Evolutionary conservation across 768 basidiomycete species (phyloP), one percentile per base, ranked within the genome.

Genomic region (Punctularia strigosozonata): DNA sequence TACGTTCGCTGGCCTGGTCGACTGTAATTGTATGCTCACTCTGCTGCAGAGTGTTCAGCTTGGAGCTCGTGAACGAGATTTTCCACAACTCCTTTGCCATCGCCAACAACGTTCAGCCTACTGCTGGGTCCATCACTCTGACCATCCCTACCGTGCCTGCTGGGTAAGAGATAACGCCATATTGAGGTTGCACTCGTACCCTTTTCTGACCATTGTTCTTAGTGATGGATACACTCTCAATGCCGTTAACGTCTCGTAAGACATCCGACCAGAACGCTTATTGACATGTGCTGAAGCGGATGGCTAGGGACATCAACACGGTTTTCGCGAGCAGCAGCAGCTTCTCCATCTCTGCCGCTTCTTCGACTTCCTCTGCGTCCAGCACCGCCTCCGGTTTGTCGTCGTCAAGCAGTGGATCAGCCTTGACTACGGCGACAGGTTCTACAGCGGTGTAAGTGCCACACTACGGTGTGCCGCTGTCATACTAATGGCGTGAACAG

Each of bases 81-180:
- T 81, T 80, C 66, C 60, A 78, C 58, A 56, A 72, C 40, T 39
- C 61, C 0, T 71, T 66, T 35, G 77, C 69, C 33, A 63, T 82
- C 39, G 68, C 65, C 10, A 77, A 69, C 63, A 74, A 71, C 43
- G 60, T 81, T 2, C 41, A 59, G 17, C 61, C 71, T 1, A 28
- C 57, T 2, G 10, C 37, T 4, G 60, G 61, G 1, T 25, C 46
- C 1, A 1, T 69, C 2, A 62, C 60, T 1, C 12, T 80, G n/a
- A 26, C 37, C 0, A 43, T 80, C 3, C 75, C 75, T 14, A 36
- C 60, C 15, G 63, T 80, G 20, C 68, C 68, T 6, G 43, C 40
- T 7, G 59, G 57, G 79, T 80, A 46, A 30, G 71, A 54, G 4
- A 10, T 23, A 5, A 32, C 49, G 24, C 43, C 34, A 6, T 12